Percentiles rank a stretch among this genome's conserved stretches.
Conservation (phyloP, 176 grass and related monocot genomes). For the Cymbopogon citratus region DNA sequence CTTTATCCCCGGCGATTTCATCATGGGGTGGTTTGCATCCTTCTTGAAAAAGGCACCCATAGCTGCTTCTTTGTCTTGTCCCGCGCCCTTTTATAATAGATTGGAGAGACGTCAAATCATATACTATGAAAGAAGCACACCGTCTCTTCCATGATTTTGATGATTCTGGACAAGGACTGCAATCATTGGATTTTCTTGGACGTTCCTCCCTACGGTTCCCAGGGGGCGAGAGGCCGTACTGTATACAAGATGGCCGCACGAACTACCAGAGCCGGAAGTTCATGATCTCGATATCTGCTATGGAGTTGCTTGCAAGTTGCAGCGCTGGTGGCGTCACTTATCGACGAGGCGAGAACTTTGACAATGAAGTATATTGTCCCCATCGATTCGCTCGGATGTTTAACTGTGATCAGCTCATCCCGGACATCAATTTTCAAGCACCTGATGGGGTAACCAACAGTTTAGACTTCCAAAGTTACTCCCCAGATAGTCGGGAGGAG, state of each 20-base stretch:
- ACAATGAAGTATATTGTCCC: neutral
- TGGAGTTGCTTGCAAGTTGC: neutral
- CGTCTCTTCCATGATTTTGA: neutral
- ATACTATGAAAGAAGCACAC: neutral
- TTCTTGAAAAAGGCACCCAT: too few species aligned
- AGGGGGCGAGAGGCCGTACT: rapidly evolving
- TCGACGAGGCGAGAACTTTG: neutral
- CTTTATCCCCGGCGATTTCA: too few species aligned
- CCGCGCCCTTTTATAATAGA: neutral
- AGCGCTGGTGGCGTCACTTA: neutral
- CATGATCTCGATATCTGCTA: neutral
- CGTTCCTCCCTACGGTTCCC: neutral
- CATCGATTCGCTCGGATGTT: neutral
- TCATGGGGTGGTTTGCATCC: too few species aligned
- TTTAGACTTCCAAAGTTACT: neutral
- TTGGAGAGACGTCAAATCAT: too few species aligned
- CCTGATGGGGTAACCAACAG: neutral
- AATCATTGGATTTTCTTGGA: neutral
- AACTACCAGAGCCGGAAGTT: rapidly evolving
- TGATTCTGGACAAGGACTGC: neutral
- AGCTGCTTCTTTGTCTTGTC: too few species aligned
- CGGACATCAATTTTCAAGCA: neutral
- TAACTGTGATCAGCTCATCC: neutral
- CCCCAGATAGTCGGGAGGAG: neutral
- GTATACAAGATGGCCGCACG: neutral